Evolutionary conservation across 2,329 filamentous ascomycete genomes (phyloP), one percentile per base, ranked within the genome.

Genomic region (Aspergillus pseudoterreus): DNA sequence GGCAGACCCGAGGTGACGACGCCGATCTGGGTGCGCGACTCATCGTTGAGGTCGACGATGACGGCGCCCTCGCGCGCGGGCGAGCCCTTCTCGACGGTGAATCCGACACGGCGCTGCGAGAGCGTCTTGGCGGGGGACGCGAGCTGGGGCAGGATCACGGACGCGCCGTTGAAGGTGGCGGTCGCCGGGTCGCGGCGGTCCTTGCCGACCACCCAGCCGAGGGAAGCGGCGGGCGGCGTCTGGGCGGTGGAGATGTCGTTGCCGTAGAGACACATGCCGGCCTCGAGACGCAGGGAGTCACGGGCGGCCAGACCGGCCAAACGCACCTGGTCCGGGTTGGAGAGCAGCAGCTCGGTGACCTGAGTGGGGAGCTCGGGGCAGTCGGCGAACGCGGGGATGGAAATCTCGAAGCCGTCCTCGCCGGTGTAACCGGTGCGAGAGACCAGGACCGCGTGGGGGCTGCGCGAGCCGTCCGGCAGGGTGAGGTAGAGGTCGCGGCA

Each of bases 211-310:
- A 96, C 82, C 92, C 94, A 99, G 54, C 78, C 78, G 0, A 90
- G 73, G 1, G 77, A 79, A 1, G 81, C 86, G 66, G 84, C 82
- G 4, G 87, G 83, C 1, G 86, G 86, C 1, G 86, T 88, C 10
- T 82, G 87, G 0, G 76, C 77, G 52, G 96, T 92, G 69, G 95
- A 85, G 35, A 99, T 82, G 71, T 99, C 94, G 74, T 97, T 90
- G n/a, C 94, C 94, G 75, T 99, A 99, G n/a, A 99, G 81, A 72
- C 94, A 99, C 92, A 99, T 95, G 55, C 94, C 94, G 0, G 94
- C 94, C 76, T 99, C 94, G 27, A 99, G 84, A 43, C 94, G 86
- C 53, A 99, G 83, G 55, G 88, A 95, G 72, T 99, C 94, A 57
- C 94, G 84, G 2, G 94, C 90, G 9, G 92, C 94, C 0, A 99